A percentile compares a stretch with the other conserved stretches of the same genome.
These are phyloP conservation scores for Pythium aquatile DNA, from an alignment of 352 stramenopile genomes.

Conservation along the genomic window DNA sequence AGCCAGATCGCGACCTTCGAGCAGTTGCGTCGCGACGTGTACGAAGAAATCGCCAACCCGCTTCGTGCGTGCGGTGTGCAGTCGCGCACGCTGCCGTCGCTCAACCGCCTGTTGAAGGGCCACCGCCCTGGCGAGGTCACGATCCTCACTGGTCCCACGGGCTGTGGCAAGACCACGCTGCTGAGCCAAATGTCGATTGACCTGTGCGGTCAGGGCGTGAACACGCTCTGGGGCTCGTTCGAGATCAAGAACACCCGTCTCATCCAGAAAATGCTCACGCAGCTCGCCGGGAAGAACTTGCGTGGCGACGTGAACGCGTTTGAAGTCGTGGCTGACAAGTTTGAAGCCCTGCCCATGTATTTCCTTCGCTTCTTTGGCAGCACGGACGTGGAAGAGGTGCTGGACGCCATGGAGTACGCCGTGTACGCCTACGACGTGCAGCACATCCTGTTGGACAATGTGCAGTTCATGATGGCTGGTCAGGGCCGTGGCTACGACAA, in stretches of 20 bases:
- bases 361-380: constrained; percentile 99
- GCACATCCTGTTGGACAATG: constrained; percentile 99
- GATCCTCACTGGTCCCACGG: constrained; percentile 97
- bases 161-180: constrained; percentile 94
- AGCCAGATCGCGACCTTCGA: constrained; percentile 94
- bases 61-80: constrained; percentile 91
- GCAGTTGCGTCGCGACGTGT: constrained; percentile 90
- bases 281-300: constrained; percentile 82
- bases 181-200: constrained; percentile 90
- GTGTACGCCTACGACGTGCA: constrained; percentile 98
- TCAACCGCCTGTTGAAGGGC: constrained; percentile 97
- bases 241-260: constrained; percentile 99
- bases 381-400: constrained; percentile 92
- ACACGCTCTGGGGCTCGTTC: constrained; percentile 98
- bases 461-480: constrained; percentile 99
- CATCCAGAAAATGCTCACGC: constrained; percentile 97
- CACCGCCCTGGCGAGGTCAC: constrained; percentile 97
- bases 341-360: constrained; percentile 95
- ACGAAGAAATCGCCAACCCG: constrained; percentile 95
- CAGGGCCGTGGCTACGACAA: constrained; percentile 86
- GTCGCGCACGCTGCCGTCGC: constrained; percentile 91
- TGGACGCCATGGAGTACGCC: constrained; percentile 99
- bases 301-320: constrained; percentile 76
- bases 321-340: constrained; percentile 80
- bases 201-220: constrained; percentile 94